Base-by-base conservation (phyloP, 2,329 filamentous ascomycete genomes). In the Arthrobotrys entomopaga region DNA sequence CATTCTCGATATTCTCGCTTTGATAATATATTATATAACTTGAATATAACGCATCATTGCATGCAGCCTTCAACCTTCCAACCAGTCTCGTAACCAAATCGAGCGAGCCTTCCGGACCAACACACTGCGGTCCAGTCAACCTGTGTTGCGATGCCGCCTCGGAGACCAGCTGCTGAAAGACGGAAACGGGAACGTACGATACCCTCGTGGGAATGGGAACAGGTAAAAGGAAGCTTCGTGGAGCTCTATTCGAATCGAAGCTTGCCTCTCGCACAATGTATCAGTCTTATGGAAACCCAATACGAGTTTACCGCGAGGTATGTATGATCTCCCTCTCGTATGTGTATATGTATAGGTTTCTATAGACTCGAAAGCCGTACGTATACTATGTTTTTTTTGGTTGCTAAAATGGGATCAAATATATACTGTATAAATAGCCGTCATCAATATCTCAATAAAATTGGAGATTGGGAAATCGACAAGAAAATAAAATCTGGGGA, bases 381-480 rank as follows among this genome's bases (percentile, higher is more conserved):
- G 34, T 40, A n/a, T n/a, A n/a, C n/a, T n/a, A n/a, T n/a, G 34
- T 40, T 26, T 13, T 20, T 56, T 34, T 56, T 13, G n/a, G 19
- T 29, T 11, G 11, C 13, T 42, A 10, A 26, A 40, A 1, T 19
- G 19, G 11, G n/a, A 10, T 2, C 7, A 4, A 49, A 49, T 11
- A 10, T n/a, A 10, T 49, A 49, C 4, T 19, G 4, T 49, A 8
- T 11, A 19, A 3, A 10, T 16, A 61, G 58, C 24, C 58, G 58
- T 16, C 58, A 43, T 3, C 43, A 50, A 19, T 61, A 61, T 40
- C 26, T 61, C 6, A 29, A 24, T 1, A 61, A 52, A 26, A 61
- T 61, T 13, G n/a, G 58, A 22, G 58, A 61, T n/a, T 61, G 58
- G 58, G 19, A 42, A 22, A 52, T 61, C 10, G 58, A 52, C 16